Percentiles rank a stretch among this genome's conserved stretches.
phyloP scores from a whole-genome alignment of 2,329 filamentous ascomycete genomes.

The Fusarium mundagurra region DNA sequence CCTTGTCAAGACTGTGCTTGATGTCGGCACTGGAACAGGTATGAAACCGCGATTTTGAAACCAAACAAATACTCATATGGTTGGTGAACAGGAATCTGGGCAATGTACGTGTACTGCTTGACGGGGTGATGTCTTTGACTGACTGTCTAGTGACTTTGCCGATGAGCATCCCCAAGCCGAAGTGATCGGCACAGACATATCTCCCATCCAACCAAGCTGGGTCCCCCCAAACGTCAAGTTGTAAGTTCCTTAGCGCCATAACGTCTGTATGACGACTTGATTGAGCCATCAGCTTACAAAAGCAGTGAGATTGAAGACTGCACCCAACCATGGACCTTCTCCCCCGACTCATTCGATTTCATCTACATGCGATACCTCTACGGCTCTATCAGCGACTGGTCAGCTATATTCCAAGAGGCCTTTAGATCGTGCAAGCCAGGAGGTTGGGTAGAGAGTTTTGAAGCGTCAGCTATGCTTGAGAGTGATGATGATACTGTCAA shows the following conservation, averaged over 20 bases:
- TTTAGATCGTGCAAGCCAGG: not conserved
- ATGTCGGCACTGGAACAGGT: conserved; percentile 10
- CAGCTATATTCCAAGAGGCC: not conserved
- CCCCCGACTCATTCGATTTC: not conserved
- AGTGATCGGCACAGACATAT: conserved; percentile 9
- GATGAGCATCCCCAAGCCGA: conserved; percentile 2
- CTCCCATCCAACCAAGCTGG: conserved; percentile 9
- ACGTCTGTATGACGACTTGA: fast-evolving
- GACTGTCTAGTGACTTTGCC: not conserved
- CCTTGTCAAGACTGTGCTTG: not conserved
- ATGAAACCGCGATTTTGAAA: not conserved
- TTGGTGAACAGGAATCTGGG: not conserved
- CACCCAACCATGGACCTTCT: conserved; percentile 11
- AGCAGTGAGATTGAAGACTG: conserved; percentile 6
- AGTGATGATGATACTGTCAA: not conserved
- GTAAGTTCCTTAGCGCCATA: fast-evolving
- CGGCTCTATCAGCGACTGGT: conserved; percentile 2
- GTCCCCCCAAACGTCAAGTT: conserved; percentile 7
- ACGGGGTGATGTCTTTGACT: fast-evolving
- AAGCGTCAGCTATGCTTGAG: not conserved
- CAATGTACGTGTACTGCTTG: not conserved
- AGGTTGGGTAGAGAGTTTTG: not conserved
- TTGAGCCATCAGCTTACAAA: not conserved
- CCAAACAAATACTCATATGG: not conserved
- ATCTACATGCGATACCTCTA: conserved; percentile 9